Evolutionary conservation across 331 rosid species (phyloP), one percentile per base, ranked within the genome.

Genomic region (Cydonia oblonga): DNA sequence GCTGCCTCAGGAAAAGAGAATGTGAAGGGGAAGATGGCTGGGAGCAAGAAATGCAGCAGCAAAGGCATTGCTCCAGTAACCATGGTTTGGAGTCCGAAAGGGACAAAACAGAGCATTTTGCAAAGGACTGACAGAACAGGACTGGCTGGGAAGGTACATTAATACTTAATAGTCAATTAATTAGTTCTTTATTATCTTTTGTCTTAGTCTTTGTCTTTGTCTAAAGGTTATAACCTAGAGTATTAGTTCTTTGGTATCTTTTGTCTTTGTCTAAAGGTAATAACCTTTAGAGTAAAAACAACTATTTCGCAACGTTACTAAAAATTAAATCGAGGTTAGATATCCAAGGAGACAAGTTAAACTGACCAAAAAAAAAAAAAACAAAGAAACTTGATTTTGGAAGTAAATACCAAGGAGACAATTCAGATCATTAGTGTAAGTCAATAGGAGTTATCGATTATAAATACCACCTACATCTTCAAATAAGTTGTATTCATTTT

Each of bases 1-100:
- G 74, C 66, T 3, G 81, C 69, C 64, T 74, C 73, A 59, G 89
- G 89, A 38, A 87, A 80, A 76, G 91, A 90, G 85, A 88, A 83
- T 76, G 63, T 57, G 70, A 73, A 69, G 33, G 79, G 52, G 53
- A 77, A 61, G 57, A 56, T 52, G 33, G 9, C 81, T 26, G 54
- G 9, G 18, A 76, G 72, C 68, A 63, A 71, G 63, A 84, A 89
- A 57, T 72, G 81, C 85, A 67, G 20, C 49, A 78, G 72, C 71
- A 83, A 73, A 74, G 83, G 70, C 61, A 71, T 69, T 68, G 56
- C 62, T 76, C 67, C 82, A 33, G 62, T 32, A 75, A 60, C 62
- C 49, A 19, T 68, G 58, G 69, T 46, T 14, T 71, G 63, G 61
- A 75, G 63, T 78, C 81, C 44, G 26, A 76, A 67, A 69, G 77